These are phyloP conservation scores for Peterozyma xylosa DNA, from an alignment of 805 yeast genomes.

Conservation along the genomic window DNA sequence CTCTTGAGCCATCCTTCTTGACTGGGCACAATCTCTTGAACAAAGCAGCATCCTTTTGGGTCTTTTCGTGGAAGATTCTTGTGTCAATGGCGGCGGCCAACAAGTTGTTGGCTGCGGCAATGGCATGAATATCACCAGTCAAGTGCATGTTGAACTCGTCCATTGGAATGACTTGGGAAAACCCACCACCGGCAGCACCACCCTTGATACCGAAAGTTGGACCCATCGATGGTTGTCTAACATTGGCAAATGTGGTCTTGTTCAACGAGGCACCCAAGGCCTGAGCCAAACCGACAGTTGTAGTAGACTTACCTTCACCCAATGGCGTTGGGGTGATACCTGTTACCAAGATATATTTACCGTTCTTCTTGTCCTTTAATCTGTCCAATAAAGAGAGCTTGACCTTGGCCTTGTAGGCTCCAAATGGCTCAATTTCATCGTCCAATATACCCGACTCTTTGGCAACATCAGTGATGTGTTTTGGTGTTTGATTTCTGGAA, in stretches of 20 bases:
- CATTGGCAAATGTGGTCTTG: conserved; percentile 83
- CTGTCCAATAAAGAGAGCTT: conserved; percentile 64
- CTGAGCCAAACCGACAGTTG: conserved; percentile 95
- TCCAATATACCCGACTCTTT: conserved; percentile 73
- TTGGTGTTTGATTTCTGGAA: conserved; percentile 84
- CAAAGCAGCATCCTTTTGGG: conserved; percentile 72
- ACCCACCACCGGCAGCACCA: conserved; percentile 99
- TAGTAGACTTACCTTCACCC: conserved; percentile 97
- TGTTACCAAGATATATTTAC: conserved; percentile 85
- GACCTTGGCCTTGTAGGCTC: conserved; percentile 86
- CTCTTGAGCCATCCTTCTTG: conserved; percentile 67
- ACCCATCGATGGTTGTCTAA: conserved; percentile 97
- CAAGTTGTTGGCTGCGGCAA: conserved; percentile 86
- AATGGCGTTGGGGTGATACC: conserved; percentile 98
- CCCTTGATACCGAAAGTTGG: conserved; percentile 99
- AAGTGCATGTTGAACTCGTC: conserved; percentile 97
- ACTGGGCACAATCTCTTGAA: conserved; percentile 82
- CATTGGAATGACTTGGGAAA: conserved; percentile 97
- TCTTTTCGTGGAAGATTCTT: conserved; percentile 89
- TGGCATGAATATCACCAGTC: conserved; percentile 97
- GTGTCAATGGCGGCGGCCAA: conserved; percentile 96
- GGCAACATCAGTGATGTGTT: conserved; percentile 69
- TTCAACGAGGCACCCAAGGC: conserved; percentile 88
- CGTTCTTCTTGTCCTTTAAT: conserved; percentile 55
- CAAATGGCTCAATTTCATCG: conserved; percentile 79